Base-by-base conservation (phyloP, 352 stramenopile species). In the Phytopythium chamaehyphon region DNA sequence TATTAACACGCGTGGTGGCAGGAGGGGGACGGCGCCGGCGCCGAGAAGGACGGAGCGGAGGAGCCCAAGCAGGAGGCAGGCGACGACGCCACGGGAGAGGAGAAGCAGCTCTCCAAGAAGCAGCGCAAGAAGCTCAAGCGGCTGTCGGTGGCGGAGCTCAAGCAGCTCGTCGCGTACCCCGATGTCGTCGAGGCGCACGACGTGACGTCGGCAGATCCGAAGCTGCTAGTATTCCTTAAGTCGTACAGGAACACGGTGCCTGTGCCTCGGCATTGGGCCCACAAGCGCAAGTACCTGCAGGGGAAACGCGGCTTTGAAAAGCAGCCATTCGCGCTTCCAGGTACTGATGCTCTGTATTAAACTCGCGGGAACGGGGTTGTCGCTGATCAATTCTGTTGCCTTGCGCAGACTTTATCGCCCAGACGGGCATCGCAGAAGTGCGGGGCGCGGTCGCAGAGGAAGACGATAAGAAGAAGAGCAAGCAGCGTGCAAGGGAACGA, bases 211-310 rank as follows among this genome's bases (percentile, higher is more conserved):
- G 71, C 84, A 3, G 96, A 99, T 70, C 96, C 96, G 19, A 76
- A 91, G 10, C 90, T 99, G 54, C 69, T 99, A 18, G 87, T 99
- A 51, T 93, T 94, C 55, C 71, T 99, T 1, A 99, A 99, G 61
- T 87, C 88, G 38, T 93, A 97, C 54, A 79, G 88, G 26, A 98
- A 98, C 51, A 98, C 96, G 11, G 96, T 99, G 11, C 87, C 94
- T 1, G 96, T 99, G 18, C 96, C 97, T 12, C 74, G 82, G 37
- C 97, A 99, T 66, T 99, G 97, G 96, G 95, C 93, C 64, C 88
- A 98, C 53, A 99, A 98, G 59, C 91, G 96, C 36, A 99, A 99
- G 66, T 99, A 99, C 70, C 68, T 99, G 28, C 96, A 99, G 71
- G 95, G 95, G 33, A 97, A 97, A 59, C 77, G 96, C 31, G 96